phyloP scores from a whole-genome alignment of 306 rosid genomes.

The Quercus ilex region DNA sequence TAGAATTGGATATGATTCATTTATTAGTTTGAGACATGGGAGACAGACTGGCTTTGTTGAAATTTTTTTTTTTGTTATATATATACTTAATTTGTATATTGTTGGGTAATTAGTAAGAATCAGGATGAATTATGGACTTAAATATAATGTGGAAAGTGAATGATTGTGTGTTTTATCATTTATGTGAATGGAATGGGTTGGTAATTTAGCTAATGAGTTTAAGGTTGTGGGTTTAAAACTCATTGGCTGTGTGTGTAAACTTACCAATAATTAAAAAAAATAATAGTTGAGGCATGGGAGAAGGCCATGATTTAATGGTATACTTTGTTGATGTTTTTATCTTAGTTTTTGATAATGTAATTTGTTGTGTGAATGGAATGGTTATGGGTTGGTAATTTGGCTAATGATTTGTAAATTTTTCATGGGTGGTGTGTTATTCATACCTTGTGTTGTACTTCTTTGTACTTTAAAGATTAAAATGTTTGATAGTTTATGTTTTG shows the following conservation, averaged over 20 bases:
- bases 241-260: no score
- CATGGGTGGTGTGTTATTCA: background rate
- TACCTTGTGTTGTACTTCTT: background rate
- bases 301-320: constrained; percentile 5
- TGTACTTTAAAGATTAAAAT: background rate
- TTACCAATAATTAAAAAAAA: no score
- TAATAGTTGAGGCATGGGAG: no score
- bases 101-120: constrained; percentile 23
- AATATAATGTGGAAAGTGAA: background rate
- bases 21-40: constrained; percentile 25
- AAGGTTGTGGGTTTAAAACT: no score
- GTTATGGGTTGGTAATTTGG: background rate
- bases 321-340: background rate
- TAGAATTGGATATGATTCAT: constrained; percentile 1
- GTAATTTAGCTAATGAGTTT: background rate
- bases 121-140: background rate
- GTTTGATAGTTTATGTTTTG: constrained; percentile 22
- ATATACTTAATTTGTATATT: background rate
- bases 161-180: background rate
- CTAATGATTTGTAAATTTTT: background rate
- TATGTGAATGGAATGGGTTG: background rate
- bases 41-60: background rate
- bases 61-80: background rate
- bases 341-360: no score
- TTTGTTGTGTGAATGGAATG: background rate